Percentiles rank a stretch among this genome's conserved stretches.
Evolutionary conservation across 176 grass and related monocot genomes (phyloP).

Genomic region (Carex scoparia): DNA sequence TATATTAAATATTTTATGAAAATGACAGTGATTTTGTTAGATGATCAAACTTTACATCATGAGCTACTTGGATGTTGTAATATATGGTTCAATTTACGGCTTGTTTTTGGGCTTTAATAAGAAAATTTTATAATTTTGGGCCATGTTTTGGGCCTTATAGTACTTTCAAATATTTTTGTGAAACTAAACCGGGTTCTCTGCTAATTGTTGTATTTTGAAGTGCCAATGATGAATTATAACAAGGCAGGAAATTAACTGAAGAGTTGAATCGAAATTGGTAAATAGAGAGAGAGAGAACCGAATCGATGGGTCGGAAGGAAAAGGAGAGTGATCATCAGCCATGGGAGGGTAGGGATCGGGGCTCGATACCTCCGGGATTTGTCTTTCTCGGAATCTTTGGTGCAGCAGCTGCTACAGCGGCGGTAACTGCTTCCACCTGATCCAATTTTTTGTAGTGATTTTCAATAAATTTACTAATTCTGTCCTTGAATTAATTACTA

Average conservation of each 20-base stretch:
- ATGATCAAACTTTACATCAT: too few species aligned
- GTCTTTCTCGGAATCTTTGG: conserved; percentile 13
- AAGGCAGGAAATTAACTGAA: neutral
- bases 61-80: too few species aligned
- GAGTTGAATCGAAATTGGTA: neutral
- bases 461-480: neutral
- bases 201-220: too few species aligned
- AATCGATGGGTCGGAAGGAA: conserved; percentile 11
- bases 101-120: too few species aligned
- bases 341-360: conserved; percentile 20
- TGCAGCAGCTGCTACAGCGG: neutral
- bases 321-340: neutral
- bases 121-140: neutral
- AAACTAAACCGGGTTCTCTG: too few species aligned
- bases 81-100: too few species aligned
- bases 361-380: neutral
- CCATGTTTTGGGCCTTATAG: neutral
- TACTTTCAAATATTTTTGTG: too few species aligned
- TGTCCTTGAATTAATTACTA: neutral
- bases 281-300: neutral
- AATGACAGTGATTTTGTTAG: too few species aligned
- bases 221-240: too few species aligned
- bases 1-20: too few species aligned
- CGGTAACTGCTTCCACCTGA: neutral
- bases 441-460: neutral